These are phyloP conservation scores for Eucalyptus marginata DNA, from an alignment of 345 rosid species.

Conservation along the genomic window DNA sequence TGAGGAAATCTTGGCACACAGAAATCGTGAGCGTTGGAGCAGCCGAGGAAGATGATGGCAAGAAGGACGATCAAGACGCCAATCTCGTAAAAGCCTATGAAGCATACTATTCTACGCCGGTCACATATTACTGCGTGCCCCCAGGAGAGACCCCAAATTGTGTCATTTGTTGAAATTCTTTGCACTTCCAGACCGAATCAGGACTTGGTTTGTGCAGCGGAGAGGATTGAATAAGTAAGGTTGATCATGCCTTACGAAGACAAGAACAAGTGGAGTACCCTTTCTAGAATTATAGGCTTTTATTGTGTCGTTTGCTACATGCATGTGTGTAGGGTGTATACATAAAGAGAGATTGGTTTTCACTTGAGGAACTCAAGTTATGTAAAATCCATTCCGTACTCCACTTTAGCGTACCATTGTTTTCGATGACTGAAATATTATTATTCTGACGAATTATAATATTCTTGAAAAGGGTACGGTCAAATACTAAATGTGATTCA, in stretches of 20 bases:
- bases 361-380: neutral
- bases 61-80: neutral
- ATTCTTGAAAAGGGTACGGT: neutral
- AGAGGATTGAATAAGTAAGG: neutral
- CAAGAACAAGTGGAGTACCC: neutral
- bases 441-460: neutral
- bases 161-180: too few species aligned
- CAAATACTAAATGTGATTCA: neutral
- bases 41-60: neutral
- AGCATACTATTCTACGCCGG: neutral
- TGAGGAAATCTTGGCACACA: neutral
- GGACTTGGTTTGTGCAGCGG: neutral
- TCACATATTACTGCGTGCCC: neutral
- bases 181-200: too few species aligned
- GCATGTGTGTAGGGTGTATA: neutral
- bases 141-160: neutral
- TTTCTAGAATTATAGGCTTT: neutral
- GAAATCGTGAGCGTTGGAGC: neutral
- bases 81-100: neutral
- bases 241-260: neutral
- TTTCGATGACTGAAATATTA: neutral
- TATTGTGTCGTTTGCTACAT: too few species aligned
- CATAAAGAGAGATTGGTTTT: neutral
- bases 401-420: neutral
- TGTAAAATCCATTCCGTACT: neutral